Evolutionary conservation across 1,139 yeast species (phyloP).

Genomic region (Wickerhamomyces sp.): DNA sequence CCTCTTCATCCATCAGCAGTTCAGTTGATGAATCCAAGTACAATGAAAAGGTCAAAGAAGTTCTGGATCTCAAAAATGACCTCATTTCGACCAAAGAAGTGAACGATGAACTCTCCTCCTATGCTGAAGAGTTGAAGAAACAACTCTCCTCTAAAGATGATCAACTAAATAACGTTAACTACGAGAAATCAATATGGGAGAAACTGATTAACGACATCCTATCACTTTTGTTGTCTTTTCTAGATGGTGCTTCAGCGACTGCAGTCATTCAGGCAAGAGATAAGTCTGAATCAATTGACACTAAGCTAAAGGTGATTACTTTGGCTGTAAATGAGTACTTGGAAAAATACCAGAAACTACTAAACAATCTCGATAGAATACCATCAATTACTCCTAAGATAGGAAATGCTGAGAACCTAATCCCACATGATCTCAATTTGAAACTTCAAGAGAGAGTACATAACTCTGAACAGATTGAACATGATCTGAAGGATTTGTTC

Average conservation of each 20-base stretch:
- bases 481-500: constrained; percentile 11
- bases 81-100: constrained; percentile 22
- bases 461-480: constrained; percentile 11
- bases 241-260: constrained; percentile 25
- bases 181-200: constrained; percentile 28
- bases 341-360: constrained; percentile 4
- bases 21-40: constrained; percentile 10
- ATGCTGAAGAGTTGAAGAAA: constrained; percentile 15
- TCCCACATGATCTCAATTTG: background rate
- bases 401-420: constrained; percentile 3
- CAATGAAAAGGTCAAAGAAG: constrained; percentile 20
- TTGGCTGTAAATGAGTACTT: constrained; percentile 23
- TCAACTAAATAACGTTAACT: constrained; percentile 25
- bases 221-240: constrained; percentile 17
- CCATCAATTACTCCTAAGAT: background rate
- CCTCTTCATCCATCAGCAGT: background rate
- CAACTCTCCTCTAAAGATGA: constrained; percentile 23
- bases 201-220: constrained; percentile 26
- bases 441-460: constrained; percentile 7
- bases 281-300: constrained; percentile 27
- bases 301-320: constrained; percentile 28
- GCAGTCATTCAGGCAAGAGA: constrained; percentile 26
- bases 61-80: constrained; percentile 22
- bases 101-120: constrained; percentile 22
- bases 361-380: background rate